These are phyloP conservation scores for Colletotrichum shisoi DNA, from an alignment of 2,329 filamentous ascomycete genomes.

Conservation along the genomic window DNA sequence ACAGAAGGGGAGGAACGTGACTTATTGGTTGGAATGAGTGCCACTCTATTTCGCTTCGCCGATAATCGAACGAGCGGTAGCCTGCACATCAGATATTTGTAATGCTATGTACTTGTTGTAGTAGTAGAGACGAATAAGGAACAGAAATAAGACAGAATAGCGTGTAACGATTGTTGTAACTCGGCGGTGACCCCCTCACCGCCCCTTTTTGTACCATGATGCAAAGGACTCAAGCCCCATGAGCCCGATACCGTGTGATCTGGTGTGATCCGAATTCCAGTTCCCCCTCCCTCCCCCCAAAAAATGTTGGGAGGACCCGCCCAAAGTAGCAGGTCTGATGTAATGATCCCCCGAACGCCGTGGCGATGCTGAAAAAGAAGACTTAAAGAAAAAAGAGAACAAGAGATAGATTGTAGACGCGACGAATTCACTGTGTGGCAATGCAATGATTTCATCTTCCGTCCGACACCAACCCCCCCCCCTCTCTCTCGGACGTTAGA, in stretches of 20 bases:
- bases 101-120: slow-evolving; percentile 29
- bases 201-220: slow-evolving; percentile 32
- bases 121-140: background rate
- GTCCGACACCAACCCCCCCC: background rate
- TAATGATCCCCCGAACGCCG: slow-evolving; percentile 28
- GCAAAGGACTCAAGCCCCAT: slow-evolving; percentile 8
- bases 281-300: too few relatives aligned
- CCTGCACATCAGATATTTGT: background rate
- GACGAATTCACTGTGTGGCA: background rate
- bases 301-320: background rate
- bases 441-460: slow-evolving; percentile 13
- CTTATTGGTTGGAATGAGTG: background rate
- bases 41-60: slow-evolving; percentile 33
- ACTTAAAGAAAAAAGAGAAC: too few relatives aligned
- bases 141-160: too few relatives aligned
- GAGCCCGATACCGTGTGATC: slow-evolving; percentile 17
- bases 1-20: too few relatives aligned
- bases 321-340: slow-evolving; percentile 16
- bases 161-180: slow-evolving; percentile 28
- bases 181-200: background rate
- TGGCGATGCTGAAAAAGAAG: slow-evolving; percentile 29
- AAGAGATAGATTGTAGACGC: background rate
- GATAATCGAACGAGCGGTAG: background rate
- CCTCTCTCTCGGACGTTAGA: slow-evolving; percentile 41
- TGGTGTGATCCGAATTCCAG: slow-evolving; percentile 15